Conservation (phyloP, 2,329 filamentous ascomycete species). For the Furcasterigmium furcatum region DNA sequence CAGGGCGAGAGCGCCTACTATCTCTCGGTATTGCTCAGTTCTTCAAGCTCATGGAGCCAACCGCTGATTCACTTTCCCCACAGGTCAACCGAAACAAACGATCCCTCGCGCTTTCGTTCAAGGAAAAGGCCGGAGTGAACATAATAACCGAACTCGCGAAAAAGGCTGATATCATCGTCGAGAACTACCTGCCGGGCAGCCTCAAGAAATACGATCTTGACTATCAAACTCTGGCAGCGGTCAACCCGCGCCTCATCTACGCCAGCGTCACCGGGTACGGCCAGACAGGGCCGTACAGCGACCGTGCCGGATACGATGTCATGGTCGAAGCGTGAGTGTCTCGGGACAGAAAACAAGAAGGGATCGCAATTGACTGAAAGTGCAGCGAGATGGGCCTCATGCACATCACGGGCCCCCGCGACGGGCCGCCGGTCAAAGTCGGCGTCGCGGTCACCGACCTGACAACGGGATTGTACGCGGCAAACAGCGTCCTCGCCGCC, state of each 20-base stretch:
- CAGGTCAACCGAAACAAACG: slow-evolving; percentile 67
- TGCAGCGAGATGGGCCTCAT: slow-evolving; percentile 61
- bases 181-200: slow-evolving; percentile 66
- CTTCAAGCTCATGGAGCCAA: slow-evolving; percentile 30
- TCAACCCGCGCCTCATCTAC: slow-evolving; percentile 64
- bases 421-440: slow-evolving; percentile 66
- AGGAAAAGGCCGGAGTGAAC: slow-evolving; percentile 56
- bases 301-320: slow-evolving; percentile 67
- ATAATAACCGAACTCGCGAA: slow-evolving; percentile 62
- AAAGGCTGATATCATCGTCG: slow-evolving; percentile 64
- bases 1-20: slow-evolving; percentile 96
- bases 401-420: slow-evolving; percentile 66
- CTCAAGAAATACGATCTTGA: slow-evolving; percentile 66
- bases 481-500: slow-evolving; percentile 65
- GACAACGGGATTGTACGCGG: slow-evolving; percentile 67
- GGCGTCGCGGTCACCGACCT: slow-evolving; percentile 69
- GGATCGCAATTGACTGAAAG: background rate
- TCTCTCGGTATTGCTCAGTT: slow-evolving; percentile 65
- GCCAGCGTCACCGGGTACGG: slow-evolving; percentile 70
- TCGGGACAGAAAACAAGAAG: background rate
- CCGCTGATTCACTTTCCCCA: background rate
- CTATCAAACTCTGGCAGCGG: slow-evolving; percentile 54
- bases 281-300: slow-evolving; percentile 64
- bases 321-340: slow-evolving; percentile 59
- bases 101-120: slow-evolving; percentile 64